These are phyloP conservation scores for Arachnopeziza araneosa DNA, from an alignment of 2,329 filamentous ascomycete genomes.

Conservation along the genomic window DNA sequence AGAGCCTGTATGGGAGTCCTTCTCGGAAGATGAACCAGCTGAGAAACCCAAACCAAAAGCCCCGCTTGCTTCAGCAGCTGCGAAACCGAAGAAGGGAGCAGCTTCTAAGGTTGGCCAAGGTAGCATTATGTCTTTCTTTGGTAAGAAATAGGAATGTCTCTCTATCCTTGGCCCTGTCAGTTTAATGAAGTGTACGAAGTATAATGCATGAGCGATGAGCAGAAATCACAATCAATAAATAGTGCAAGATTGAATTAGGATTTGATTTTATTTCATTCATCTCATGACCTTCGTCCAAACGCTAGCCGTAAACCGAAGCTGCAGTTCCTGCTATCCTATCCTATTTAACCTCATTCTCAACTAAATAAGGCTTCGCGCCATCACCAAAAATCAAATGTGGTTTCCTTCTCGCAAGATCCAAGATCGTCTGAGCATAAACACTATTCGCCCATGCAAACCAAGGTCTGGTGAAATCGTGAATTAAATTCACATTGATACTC, in stretches of 20 bases:
- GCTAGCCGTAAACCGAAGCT: neutral
- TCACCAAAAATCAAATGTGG: conserved; percentile 78
- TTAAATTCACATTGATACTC: conserved; percentile 74
- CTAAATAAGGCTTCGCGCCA: conserved; percentile 52
- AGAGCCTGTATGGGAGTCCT: conserved; percentile 83
- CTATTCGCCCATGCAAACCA: conserved; percentile 99
- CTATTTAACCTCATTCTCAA: conserved; percentile 18
- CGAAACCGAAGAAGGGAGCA: conserved; percentile 19
- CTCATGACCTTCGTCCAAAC: neutral
- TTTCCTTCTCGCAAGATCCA: conserved; percentile 84
- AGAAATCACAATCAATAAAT: neutral
- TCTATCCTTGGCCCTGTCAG: neutral
- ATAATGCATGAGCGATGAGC: neutral
- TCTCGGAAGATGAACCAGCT: conserved; percentile 78
- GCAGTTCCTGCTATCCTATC: neutral
- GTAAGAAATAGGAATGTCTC: conserved; percentile 53
- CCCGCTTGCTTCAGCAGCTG: conserved; percentile 30
- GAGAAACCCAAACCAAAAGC: conserved; percentile 52
- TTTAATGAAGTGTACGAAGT: neutral
- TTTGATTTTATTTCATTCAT: neutral
- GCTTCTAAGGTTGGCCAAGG: conserved; percentile 60
- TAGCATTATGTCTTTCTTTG: conserved; percentile 89
- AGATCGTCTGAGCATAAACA: conserved; percentile 86
- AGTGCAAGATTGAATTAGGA: neutral
- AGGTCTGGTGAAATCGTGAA: conserved; percentile 67